Percentiles rank a stretch among this genome's conserved stretches.
Evolutionary conservation across 2,329 filamentous ascomycete genomes (phyloP).

Genomic region (Calonectria crousiana): DNA sequence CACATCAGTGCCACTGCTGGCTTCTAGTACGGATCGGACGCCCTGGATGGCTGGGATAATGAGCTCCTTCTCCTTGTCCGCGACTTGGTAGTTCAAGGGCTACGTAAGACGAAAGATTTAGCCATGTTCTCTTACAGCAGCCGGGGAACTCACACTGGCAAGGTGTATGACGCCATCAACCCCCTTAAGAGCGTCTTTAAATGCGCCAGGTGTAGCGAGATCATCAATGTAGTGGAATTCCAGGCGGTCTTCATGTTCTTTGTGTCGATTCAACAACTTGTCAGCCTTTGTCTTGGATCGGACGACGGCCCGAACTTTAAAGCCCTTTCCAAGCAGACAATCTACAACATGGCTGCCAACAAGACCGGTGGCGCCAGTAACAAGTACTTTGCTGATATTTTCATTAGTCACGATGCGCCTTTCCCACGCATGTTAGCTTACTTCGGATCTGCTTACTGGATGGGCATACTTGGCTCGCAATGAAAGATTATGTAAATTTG

Average conservation of each 20-base stretch:
- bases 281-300: slow-evolving; percentile 22
- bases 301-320: slow-evolving; percentile 23
- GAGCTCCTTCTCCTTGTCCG: slow-evolving; percentile 27
- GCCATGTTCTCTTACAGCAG: background rate
- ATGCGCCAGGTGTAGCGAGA: slow-evolving; percentile 6
- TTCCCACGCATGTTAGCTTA: background rate
- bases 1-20: slow-evolving; percentile 5
- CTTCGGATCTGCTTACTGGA: background rate
- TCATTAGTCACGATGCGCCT: background rate
- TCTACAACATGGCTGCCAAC: slow-evolving; percentile 23
- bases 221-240: slow-evolving; percentile 26
- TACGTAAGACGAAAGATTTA: background rate
- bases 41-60: slow-evolving; percentile 21
- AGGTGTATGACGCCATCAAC: slow-evolving; percentile 23
- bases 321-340: background rate
- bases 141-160: slow-evolving; percentile 4
- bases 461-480: background rate
- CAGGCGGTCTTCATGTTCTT: background rate
- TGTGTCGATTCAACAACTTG: background rate
- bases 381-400: slow-evolving; percentile 6
- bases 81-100: slow-evolving; percentile 25
- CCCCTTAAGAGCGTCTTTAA: background rate
- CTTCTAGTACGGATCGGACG: slow-evolving; percentile 20
- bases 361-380: slow-evolving; percentile 23
- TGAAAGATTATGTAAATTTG: background rate